These are phyloP conservation scores for Lineolata rhizophorae DNA, from an alignment of 495 filamentous ascomycete genomes.

Conservation along the genomic window DNA sequence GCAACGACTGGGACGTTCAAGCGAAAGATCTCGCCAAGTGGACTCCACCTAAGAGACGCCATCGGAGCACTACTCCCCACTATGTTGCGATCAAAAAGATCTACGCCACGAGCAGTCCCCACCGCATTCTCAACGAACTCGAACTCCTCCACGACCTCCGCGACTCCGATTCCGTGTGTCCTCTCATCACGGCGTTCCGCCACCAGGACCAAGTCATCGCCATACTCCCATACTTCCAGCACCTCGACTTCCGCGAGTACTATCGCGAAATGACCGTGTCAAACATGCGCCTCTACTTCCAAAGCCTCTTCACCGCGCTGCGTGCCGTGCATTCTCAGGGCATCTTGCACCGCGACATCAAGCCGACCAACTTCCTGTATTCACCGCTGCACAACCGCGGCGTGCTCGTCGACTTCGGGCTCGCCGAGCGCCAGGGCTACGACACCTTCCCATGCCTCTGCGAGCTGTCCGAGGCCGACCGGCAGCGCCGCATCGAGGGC, in stretches of 20 bases:
- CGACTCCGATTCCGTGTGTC: slow-evolving; percentile 65
- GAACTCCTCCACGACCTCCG: slow-evolving; percentile 84
- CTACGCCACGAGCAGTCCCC: slow-evolving; percentile 86
- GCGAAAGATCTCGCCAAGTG: slow-evolving; percentile 38
- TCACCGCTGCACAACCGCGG: slow-evolving; percentile 60
- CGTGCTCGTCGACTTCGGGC: slow-evolving; percentile 88
- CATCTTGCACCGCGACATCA: slow-evolving; percentile 94
- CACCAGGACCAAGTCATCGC: slow-evolving; percentile 87
- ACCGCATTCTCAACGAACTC: slow-evolving; percentile 88
- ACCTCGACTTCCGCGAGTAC: slow-evolving; percentile 89
- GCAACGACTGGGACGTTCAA: slow-evolving; percentile 72
- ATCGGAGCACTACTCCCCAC: slow-evolving; percentile 23
- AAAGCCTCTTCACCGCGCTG: slow-evolving; percentile 69
- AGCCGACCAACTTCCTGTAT: slow-evolving; percentile 99
- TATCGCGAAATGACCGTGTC: slow-evolving; percentile 67
- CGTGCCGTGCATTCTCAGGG: slow-evolving; percentile 55
- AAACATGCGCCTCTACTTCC: slow-evolving; percentile 77
- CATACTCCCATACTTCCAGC: slow-evolving; percentile 83
- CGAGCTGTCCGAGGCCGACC: slow-evolving; percentile 22
- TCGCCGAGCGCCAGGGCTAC: slow-evolving; percentile 62
- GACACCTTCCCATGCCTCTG: slow-evolving; percentile 59
- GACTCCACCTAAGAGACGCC: slow-evolving; percentile 31
- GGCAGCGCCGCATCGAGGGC: slow-evolving; percentile 14
- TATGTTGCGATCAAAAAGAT: slow-evolving; percentile 98
- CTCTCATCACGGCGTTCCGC: slow-evolving; percentile 88